Percentiles rank a stretch among this genome's conserved stretches.
Evolutionary conservation across 108 stramenopile species (phyloP).

Genomic region (Mayamaea pseudoterrestris): DNA sequence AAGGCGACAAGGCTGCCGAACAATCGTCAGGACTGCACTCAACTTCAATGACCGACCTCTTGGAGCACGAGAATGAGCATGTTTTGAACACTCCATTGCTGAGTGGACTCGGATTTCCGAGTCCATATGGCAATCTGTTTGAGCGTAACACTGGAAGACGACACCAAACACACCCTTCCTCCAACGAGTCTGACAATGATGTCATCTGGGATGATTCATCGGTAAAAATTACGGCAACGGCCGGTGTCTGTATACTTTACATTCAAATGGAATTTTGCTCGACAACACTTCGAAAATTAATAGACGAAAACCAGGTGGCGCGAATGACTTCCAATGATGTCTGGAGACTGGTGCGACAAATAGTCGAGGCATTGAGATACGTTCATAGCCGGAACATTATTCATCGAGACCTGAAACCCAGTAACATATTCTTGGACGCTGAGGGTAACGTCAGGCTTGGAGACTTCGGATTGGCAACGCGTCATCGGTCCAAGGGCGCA

Average conservation of each 20-base stretch:
- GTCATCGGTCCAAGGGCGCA: conserved; percentile 9
- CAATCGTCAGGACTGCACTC: conserved; percentile 1
- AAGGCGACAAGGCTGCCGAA: neutral
- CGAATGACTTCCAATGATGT: conserved; percentile 33
- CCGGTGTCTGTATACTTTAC: conserved; percentile 25
- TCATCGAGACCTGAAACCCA: conserved; percentile 56
- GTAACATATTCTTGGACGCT: conserved; percentile 56
- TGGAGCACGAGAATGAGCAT: conserved; percentile 27
- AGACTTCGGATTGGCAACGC: conserved; percentile 65
- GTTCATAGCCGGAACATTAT: conserved; percentile 56
- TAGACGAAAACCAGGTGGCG: conserved; percentile 41
- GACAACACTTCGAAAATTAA: conserved; percentile 60
- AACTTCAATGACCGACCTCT: conserved; percentile 12
- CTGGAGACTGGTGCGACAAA: conserved; percentile 64
- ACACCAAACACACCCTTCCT: neutral
- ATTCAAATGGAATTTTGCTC: conserved; percentile 80
- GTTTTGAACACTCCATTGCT: conserved; percentile 16
- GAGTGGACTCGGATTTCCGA: conserved; percentile 10
- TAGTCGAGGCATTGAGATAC: conserved; percentile 66
- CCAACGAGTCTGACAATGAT: conserved; percentile 1
- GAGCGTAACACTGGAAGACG: neutral
- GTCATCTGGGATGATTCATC: conserved; percentile 30
- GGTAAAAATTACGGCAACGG: conserved; percentile 25
- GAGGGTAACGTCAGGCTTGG: conserved; percentile 49
- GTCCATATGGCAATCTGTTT: conserved; percentile 1